Conservation (phyloP, 768 basidiomycete species). For the Tricholoma sp. region DNA sequence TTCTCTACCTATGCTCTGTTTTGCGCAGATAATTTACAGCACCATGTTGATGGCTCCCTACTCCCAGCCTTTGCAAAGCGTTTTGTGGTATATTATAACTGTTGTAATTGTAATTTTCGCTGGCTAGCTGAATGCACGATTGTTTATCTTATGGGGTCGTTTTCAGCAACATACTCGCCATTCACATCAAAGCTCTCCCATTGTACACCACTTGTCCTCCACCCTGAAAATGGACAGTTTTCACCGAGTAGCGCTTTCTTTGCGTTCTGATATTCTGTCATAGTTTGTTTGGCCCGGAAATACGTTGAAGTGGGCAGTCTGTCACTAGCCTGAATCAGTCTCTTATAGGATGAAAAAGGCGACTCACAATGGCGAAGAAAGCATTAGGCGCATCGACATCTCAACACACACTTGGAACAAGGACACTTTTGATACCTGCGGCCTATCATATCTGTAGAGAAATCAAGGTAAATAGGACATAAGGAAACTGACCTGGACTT, state of each 20-base stretch:
- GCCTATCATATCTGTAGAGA: conserved; percentile 29
- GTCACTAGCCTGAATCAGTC: neutral
- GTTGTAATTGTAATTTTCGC: neutral
- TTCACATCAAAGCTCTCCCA: conserved; percentile 47
- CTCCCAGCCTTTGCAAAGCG: neutral
- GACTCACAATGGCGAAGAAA: conserved; percentile 14
- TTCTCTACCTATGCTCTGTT: neutral
- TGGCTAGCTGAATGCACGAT: neutral
- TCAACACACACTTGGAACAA: conserved; percentile 43
- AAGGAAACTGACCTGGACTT: conserved; percentile 50
- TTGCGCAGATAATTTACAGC: neutral
- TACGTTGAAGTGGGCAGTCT: conserved; percentile 32
- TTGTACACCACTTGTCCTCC: conserved; percentile 49
- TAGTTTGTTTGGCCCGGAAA: conserved; percentile 35
- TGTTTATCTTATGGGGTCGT: neutral
- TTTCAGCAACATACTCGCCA: conserved; percentile 2
- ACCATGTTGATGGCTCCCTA: neutral
- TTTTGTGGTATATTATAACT: neutral
- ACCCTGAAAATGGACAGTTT: conserved; percentile 51
- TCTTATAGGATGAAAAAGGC: neutral
- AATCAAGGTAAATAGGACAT: neutral
- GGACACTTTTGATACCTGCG: conserved; percentile 47
- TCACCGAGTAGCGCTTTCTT: conserved; percentile 43
- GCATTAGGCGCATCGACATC: conserved; percentile 11
- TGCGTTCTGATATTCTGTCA: conserved; percentile 43